Conservation (phyloP, 306 rosid species). For the Vigna mungo region DNA sequence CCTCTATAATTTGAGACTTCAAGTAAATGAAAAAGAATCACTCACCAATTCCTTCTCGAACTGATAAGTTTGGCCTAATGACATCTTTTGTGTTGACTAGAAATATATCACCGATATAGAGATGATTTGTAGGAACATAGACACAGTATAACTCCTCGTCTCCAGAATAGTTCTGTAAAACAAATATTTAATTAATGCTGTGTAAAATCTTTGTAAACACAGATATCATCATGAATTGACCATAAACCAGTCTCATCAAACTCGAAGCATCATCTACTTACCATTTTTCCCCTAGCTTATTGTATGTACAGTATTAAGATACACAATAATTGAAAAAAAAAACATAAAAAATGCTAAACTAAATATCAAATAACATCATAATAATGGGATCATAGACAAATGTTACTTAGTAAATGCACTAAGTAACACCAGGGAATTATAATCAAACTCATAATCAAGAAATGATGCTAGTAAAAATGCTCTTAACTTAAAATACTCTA, state of each 20-base stretch:
- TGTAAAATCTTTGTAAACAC: not conserved
- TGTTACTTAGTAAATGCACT: not conserved
- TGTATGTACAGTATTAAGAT: not conserved
- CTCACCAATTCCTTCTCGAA: conserved; percentile 96
- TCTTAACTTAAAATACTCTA: conserved; percentile 15
- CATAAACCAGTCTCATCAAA: not conserved
- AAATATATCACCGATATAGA: conserved; percentile 88
- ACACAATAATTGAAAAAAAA: not conserved
- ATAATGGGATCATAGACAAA: conserved; percentile 10
- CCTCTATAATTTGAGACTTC: not conserved
- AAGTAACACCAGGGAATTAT: not conserved
- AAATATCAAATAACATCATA: not conserved
- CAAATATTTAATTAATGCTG: not conserved
- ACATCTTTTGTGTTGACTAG: conserved; percentile 79
- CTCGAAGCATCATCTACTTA: not conserved
- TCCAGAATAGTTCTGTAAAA: conserved; percentile 76
- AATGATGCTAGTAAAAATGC: conserved; percentile 24
- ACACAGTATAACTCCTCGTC: conserved; percentile 92
- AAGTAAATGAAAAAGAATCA: conserved; percentile 30
- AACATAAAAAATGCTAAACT: conserved; percentile 9
- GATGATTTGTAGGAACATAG: conserved; percentile 93
- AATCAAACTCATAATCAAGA: conserved; percentile 8
- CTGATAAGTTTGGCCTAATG: conserved; percentile 84
- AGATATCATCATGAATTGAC: conserved; percentile 5
- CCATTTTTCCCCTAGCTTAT: not conserved